Evolutionary conservation across 306 rosid genomes (phyloP), one percentile per base, ranked within the genome.

Genomic region (Ziziphus jujuba): DNA sequence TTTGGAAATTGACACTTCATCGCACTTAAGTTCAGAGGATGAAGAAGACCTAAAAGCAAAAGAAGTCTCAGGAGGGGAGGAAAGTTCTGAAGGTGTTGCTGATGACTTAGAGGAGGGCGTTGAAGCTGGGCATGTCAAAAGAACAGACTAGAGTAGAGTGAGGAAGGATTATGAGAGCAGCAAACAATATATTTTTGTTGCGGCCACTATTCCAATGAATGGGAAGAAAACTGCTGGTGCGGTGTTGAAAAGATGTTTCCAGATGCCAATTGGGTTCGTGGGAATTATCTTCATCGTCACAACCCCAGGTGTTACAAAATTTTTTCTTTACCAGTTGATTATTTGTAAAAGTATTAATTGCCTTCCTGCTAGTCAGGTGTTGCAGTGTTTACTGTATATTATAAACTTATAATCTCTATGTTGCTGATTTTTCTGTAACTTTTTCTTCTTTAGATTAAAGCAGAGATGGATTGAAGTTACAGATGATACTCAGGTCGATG

Each of bases 181-280:
- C 72, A 90, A 93, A 79, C 97, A 93, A 70, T 93, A 90, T 75
- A 74, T 93, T 76, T 93, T 93, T 79, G 89, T 90, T 75, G 99
- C 99, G 16, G 97, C 99, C 62, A 93, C 99, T 53, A 97, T 93
- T 76, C 99, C 99, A 12, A 81, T 77, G 56, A 93, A 93, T 77
- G 99, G 97, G 72, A 93, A 90, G 89, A 90, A 84, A 82, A 90
- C 99, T 58, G 97, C 97, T 6, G 99, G 97, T 61, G 87, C 75
- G 43, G 67, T 84, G 59, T 74, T 93, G 80, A 88, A 89, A 76
- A 88, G 67, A 79, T 90, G 96, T 93, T 90, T 87, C 89, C 99
- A 22, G 89, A 80, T 75, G 91, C 96, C 54, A 64, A 51, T 40
- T 88, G 99, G 99, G 91, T 93, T 79, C 86, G 84, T 17, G 97